These are phyloP conservation scores for Dactylonectria macrodidyma DNA, from an alignment of 2,329 filamentous ascomycete species.

Conservation along the genomic window DNA sequence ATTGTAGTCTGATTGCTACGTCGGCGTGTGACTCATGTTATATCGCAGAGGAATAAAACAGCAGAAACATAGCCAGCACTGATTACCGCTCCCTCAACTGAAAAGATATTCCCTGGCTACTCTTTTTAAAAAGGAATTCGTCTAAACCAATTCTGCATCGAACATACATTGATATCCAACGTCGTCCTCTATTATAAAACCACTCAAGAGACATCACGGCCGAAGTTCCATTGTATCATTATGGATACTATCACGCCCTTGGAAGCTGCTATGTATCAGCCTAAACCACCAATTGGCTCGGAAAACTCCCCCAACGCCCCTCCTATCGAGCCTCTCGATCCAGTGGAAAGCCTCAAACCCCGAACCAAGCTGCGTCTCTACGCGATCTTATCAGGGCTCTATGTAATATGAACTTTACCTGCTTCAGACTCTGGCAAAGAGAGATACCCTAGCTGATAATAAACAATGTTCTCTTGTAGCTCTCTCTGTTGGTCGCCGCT, in stretches of 20 bases:
- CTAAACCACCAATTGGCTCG: neutral
- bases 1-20: neutral
- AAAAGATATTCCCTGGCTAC: neutral
- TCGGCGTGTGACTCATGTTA: constrained; percentile 14
- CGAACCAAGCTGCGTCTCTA: constrained; percentile 19
- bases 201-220: neutral
- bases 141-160: neutral
- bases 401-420: constrained; percentile 2
- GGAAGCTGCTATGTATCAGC: neutral
- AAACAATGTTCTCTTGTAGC: neutral
- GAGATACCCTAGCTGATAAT: neutral
- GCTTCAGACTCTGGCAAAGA: neutral
- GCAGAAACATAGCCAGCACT: neutral
- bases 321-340: neutral
- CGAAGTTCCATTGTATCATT: neutral
- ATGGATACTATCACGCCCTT: constrained; percentile 4
- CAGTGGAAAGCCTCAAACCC: constrained; percentile 2
- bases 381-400: constrained; percentile 17
- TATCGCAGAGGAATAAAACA: neutral
- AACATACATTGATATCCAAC: neutral
- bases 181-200: neutral
- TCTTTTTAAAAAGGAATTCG: neutral
- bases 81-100: neutral
- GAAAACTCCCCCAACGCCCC: neutral
- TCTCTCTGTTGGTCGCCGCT: constrained; percentile 12